Conservation (phyloP, 768 basidiomycete species). For the Lactifluus hygrophoroides region DNA sequence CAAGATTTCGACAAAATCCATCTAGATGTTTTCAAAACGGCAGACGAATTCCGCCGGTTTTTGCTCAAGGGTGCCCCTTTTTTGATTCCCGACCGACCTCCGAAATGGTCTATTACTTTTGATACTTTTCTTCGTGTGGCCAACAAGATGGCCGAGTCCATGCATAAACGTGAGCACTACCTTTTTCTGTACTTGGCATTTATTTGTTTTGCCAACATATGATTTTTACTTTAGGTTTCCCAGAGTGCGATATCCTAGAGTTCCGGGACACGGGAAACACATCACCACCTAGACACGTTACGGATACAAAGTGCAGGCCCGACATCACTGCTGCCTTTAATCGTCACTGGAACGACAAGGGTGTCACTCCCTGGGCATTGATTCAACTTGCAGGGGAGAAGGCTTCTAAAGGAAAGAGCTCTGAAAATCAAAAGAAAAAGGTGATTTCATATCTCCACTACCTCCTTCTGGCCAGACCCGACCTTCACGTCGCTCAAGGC, state of each 20-base stretch:
- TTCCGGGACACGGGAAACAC: neutral
- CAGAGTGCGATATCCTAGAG: neutral
- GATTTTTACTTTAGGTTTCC: neutral
- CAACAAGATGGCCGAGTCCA: too few relatives aligned
- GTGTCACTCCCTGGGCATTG: neutral
- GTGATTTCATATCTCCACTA: neutral
- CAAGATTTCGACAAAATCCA: too few relatives aligned
- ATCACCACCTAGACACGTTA: neutral
- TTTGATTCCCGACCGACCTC: too few relatives aligned
- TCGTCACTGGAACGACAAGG: neutral
- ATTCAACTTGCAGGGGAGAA: conserved; percentile 1
- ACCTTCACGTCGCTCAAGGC: neutral
- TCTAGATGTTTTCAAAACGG: too few relatives aligned
- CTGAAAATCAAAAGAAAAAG: neutral
- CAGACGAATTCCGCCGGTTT: too few relatives aligned
- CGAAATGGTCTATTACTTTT: too few relatives aligned
- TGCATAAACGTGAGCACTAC: neutral
- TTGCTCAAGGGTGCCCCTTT: too few relatives aligned
- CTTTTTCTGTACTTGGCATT: too few relatives aligned
- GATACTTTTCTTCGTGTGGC: too few relatives aligned
- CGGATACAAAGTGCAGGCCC: conserved; percentile 1
- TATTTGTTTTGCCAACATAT: neutral
- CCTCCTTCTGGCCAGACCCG: neutral
- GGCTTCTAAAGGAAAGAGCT: neutral
- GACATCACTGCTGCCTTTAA: neutral